Percentiles rank a stretch among this genome's conserved stretches.
These are phyloP conservation scores for Schizochytrium sp. DNA, from an alignment of 108 stramenopile species.

Conservation along the genomic window DNA sequence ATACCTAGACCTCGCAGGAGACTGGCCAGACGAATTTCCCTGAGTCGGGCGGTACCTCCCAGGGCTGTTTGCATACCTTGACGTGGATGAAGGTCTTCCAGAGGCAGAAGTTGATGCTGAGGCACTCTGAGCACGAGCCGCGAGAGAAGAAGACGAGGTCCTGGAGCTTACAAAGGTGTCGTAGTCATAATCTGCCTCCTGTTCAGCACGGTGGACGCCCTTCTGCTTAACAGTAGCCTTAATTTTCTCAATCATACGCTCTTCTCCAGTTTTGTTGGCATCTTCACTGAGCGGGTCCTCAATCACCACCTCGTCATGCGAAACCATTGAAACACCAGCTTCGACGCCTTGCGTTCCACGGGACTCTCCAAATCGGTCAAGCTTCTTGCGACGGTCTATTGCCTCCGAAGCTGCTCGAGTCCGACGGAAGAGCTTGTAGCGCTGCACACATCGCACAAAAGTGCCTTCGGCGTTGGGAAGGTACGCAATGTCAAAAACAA, in stretches of 20 bases:
- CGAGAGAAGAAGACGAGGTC: not conserved
- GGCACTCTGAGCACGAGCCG: not conserved
- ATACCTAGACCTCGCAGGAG: not conserved
- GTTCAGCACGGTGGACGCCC: constrained; percentile 49
- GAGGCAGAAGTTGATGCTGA: not conserved
- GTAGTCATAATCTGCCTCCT: constrained; percentile 29
- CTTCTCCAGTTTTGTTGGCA: constrained; percentile 54
- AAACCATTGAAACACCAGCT: constrained; percentile 37
- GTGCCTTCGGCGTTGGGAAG: not conserved
- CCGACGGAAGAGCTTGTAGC: constrained; percentile 48
- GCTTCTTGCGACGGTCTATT: not conserved
- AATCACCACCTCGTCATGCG: constrained; percentile 15
- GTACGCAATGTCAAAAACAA: constrained; percentile 37
- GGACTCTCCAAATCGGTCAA: constrained; percentile 47
- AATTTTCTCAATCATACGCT: constrained; percentile 47
- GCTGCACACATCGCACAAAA: not conserved
- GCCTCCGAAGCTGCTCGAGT: not conserved
- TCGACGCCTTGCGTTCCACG: constrained; percentile 47
- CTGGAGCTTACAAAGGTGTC: constrained; percentile 28
- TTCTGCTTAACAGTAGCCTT: constrained; percentile 58
- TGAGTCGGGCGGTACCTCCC: not conserved
- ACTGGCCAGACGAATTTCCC: not conserved
- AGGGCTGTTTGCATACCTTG: not conserved
- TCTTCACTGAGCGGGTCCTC: constrained; percentile 60
- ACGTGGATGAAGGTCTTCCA: not conserved